Evolutionary conservation across 768 basidiomycete species (phyloP).

Genomic region (Cystofilobasidium bisporidii): DNA sequence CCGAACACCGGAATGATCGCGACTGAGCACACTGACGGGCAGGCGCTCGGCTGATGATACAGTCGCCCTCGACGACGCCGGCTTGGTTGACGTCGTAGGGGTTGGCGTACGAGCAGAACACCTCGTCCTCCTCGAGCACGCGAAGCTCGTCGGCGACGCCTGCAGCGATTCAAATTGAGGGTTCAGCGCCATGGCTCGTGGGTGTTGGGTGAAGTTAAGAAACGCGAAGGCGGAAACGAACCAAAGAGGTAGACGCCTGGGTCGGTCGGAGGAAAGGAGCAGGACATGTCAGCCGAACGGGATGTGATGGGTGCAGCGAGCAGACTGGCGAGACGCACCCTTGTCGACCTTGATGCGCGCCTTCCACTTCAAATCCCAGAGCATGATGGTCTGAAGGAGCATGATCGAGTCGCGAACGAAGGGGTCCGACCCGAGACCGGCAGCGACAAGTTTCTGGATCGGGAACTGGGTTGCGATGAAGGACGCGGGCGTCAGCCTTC

Average conservation of each 20-base stretch:
- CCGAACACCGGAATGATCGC: no score
- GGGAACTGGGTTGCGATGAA: constrained; percentile 13
- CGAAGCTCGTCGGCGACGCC: constrained; percentile 20
- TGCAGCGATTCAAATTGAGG: no score
- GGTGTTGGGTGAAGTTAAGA: no score
- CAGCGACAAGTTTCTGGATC: constrained; percentile 6
- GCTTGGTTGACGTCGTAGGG: neutral
- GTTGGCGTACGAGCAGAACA: constrained; percentile 16
- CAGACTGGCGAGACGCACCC: neutral
- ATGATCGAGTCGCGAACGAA: constrained; percentile 13
- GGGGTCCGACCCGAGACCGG: constrained; percentile 2
- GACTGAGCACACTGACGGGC: constrained; percentile 6
- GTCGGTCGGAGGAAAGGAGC: no score
- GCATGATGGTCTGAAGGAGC: neutral
- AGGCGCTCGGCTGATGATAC: constrained; percentile 12
- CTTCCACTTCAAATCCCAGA: constrained; percentile 18
- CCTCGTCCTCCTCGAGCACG: constrained; percentile 14
- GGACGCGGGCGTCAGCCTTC: no score
- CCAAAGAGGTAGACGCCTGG: constrained; percentile 16
- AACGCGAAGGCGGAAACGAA: neutral
- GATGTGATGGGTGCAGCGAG: neutral
- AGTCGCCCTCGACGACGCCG: constrained; percentile 15
- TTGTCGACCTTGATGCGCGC: constrained; percentile 20
- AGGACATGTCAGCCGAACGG: no score
- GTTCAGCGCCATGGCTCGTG: no score